Percentiles rank a stretch among this genome's conserved stretches.
Conservation (phyloP, 176 grass and related monocot species). For the Chrysopogon serrulatus region DNA sequence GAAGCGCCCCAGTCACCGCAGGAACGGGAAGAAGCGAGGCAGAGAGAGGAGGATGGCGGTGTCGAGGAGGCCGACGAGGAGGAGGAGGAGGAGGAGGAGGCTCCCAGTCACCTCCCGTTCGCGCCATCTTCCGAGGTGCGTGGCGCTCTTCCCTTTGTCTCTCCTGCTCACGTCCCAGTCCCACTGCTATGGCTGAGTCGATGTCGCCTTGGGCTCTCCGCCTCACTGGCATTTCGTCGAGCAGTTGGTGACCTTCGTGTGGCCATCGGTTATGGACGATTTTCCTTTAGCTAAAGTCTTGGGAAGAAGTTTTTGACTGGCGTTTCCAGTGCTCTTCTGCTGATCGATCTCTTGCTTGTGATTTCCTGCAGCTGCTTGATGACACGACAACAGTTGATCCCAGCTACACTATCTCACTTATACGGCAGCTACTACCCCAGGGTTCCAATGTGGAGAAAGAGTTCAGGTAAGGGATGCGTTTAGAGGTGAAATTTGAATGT, state of each 20-base stretch:
- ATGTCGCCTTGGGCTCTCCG: neutral
- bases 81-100: constrained; percentile 25
- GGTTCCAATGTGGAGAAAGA: constrained; percentile 46
- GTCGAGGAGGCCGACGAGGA: neutral
- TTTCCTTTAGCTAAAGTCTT: neutral
- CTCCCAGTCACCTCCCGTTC: constrained; percentile 76
- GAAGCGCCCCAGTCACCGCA: neutral
- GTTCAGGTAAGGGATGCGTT: constrained; percentile 24
- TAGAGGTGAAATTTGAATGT: neutral
- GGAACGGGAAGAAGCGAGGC: neutral
- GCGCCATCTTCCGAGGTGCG: constrained; percentile 64
- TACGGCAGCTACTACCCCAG: constrained; percentile 67
- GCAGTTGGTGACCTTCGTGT: neutral
- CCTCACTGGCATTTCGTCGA: constrained; percentile 27
- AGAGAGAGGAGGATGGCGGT: neutral
- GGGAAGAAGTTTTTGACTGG: neutral
- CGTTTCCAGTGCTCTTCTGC: neutral
- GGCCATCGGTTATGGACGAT: neutral
- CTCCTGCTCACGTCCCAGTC: neutral
- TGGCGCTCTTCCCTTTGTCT: neutral
- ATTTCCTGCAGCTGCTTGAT: constrained; percentile 53
- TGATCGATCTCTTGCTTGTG: neutral
- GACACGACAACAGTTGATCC: constrained; percentile 82
- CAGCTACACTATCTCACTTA: constrained; percentile 84
- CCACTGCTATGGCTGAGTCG: neutral